These are phyloP conservation scores for Wickerhamomyces ciferrii DNA, from an alignment of 805 yeast genomes.

Conservation along the genomic window DNA sequence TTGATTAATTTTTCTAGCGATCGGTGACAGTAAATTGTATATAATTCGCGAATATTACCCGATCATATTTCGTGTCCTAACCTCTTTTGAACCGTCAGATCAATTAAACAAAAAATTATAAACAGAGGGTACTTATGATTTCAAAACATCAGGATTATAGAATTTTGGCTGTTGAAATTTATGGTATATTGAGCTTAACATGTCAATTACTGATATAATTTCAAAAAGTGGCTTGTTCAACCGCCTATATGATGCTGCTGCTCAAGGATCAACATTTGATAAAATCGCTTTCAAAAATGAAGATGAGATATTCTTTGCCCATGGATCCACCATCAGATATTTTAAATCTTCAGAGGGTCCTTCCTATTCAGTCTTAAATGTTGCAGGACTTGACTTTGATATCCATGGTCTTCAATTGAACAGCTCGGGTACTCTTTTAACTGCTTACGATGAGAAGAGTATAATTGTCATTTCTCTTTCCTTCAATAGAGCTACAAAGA, in stretches of 20 bases:
- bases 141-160: too few species aligned
- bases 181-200: background rate
- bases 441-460: slow-evolving; percentile 28
- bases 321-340: slow-evolving; percentile 13
- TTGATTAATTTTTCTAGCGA: background rate
- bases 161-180: too few species aligned
- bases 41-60: background rate
- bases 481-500: background rate
- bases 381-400: slow-evolving; percentile 19
- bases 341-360: slow-evolving; percentile 4
- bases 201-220: background rate
- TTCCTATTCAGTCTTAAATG: slow-evolving; percentile 9
- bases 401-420: slow-evolving; percentile 33
- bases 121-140: background rate
- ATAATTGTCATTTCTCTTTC: slow-evolving; percentile 18
- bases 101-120: background rate
- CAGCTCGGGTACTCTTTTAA: slow-evolving; percentile 35
- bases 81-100: background rate
- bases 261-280: background rate
- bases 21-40: background rate
- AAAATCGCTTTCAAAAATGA: slow-evolving; percentile 8
- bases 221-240: background rate
- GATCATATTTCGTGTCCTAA: background rate
- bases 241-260: background rate
- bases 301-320: slow-evolving; percentile 16